A percentile compares a stretch with the other conserved stretches of the same genome.
phyloP scores from a whole-genome alignment of 495 filamentous ascomycete genomes.

The Clavariopsis aquatica region DNA sequence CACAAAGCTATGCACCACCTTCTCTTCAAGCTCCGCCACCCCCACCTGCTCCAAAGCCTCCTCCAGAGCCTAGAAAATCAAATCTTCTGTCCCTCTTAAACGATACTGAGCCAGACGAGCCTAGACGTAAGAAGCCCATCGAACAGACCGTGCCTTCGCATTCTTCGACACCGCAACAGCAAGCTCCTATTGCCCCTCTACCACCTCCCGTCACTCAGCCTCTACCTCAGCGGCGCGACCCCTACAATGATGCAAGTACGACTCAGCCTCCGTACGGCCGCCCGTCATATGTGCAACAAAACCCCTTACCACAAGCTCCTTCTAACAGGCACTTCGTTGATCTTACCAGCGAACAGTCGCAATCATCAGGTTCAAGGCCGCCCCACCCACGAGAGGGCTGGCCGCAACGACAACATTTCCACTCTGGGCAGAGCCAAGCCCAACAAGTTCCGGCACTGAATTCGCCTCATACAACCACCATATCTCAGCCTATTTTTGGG shows the following conservation, averaged over 20 bases:
- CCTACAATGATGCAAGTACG: constrained; percentile 15
- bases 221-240: constrained; percentile 23
- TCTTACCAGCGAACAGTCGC: constrained; percentile 23
- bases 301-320: constrained; percentile 3
- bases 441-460: constrained; percentile 14
- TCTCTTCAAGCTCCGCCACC: constrained; percentile 13
- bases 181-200: constrained; percentile 25
- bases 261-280: constrained; percentile 20
- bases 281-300: constrained; percentile 19
- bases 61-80: constrained; percentile 36
- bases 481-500: constrained; percentile 18
- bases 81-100: constrained; percentile 35
- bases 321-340: constrained; percentile 22
- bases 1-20: constrained; percentile 14
- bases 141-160: constrained; percentile 33
- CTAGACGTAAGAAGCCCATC: constrained; percentile 32
- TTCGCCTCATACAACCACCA: constrained; percentile 15
- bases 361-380: background rate
- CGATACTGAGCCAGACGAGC: constrained; percentile 36
- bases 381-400: constrained; percentile 17
- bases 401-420: constrained; percentile 23
- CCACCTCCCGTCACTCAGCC: constrained; percentile 21
- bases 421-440: constrained; percentile 19
- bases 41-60: constrained; percentile 26
- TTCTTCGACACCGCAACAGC: constrained; percentile 35